Conservation (phyloP, 1,139 yeast species). For the Arxiozyma telluris region DNA sequence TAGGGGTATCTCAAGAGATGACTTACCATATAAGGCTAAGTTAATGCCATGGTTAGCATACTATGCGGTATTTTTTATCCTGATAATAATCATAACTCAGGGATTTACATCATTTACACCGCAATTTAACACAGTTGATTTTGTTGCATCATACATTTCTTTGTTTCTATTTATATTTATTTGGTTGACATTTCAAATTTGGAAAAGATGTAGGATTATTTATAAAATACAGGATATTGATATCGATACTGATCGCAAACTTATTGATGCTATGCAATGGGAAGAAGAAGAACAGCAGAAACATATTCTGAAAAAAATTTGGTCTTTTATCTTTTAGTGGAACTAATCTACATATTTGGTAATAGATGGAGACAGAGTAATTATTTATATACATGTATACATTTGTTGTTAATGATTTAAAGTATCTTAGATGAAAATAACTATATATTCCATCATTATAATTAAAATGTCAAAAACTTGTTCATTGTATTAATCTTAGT, state of each 20-base stretch:
- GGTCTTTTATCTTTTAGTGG: conserved; percentile 20
- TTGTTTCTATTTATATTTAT: conserved; percentile 45
- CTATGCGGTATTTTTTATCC: conserved; percentile 41
- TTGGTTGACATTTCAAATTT: conserved; percentile 44
- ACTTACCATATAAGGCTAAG: conserved; percentile 60
- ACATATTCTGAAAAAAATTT: conserved; percentile 42
- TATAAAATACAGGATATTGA: conserved; percentile 48
- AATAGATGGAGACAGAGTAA: not conserved
- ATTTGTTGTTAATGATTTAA: not conserved
- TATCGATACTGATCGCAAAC: conserved; percentile 53
- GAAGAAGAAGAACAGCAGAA: conserved; percentile 35
- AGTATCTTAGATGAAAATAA: not conserved
- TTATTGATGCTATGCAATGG: conserved; percentile 45
- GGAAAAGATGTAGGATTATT: conserved; percentile 35
- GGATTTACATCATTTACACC: conserved; percentile 46
- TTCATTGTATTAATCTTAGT: too few relatives aligned
- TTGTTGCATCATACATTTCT: conserved; percentile 60
- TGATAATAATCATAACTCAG: conserved; percentile 55
- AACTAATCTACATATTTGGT: too few relatives aligned
- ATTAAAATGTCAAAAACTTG: not conserved
- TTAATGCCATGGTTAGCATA: conserved; percentile 58
- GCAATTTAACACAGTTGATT: conserved; percentile 41
- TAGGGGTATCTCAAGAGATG: conserved; percentile 53
- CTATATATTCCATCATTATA: too few relatives aligned
- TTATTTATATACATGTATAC: too few relatives aligned